phyloP scores from a whole-genome alignment of 2,329 filamentous ascomycete genomes.

The Alternaria solani region DNA sequence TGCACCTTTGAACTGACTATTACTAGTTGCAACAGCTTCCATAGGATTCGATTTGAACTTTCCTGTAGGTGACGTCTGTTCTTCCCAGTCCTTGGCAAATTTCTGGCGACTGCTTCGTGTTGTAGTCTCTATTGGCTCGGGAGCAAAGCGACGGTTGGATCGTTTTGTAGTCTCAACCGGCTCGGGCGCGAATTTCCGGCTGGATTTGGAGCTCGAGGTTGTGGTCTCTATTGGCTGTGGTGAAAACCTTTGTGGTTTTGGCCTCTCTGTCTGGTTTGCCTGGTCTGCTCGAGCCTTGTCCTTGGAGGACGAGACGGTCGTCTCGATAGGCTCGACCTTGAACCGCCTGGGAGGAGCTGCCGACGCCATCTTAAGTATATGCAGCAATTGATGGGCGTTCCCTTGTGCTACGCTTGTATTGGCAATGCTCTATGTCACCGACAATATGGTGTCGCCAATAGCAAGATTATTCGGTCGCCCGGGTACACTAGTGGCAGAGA shows the following conservation, averaged over 20 bases:
- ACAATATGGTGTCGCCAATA: constrained; percentile 23
- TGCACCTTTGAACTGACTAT: constrained; percentile 30
- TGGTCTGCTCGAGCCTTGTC: constrained; percentile 70
- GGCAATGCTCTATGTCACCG: constrained; percentile 25
- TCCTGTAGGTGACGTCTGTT: constrained; percentile 29
- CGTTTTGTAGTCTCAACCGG: constrained; percentile 72
- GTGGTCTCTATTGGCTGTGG: constrained; percentile 52
- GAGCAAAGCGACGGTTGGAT: constrained; percentile 60
- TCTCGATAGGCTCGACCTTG: constrained; percentile 50
- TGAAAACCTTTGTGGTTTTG: constrained; percentile 41
- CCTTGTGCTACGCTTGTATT: constrained; percentile 14
- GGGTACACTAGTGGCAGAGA: constrained; percentile 31
- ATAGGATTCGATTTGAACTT: constrained; percentile 43
- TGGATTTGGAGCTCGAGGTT: constrained; percentile 23
- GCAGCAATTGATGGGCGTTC: constrained; percentile 5
- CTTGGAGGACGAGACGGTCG: constrained; percentile 58
- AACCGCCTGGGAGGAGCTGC: constrained; percentile 46
- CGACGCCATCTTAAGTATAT: constrained; percentile 37
- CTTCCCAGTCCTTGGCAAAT: constrained; percentile 38
- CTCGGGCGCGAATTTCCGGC: constrained; percentile 68
- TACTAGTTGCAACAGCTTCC: constrained; percentile 36
- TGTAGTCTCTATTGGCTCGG: constrained; percentile 49
- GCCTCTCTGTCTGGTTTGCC: constrained; percentile 49
- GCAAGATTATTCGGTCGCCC: constrained; percentile 24
- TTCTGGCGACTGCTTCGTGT: constrained; percentile 39